Conservation (phyloP, 2,329 filamentous ascomycete species). For the Hirsutella thompsonii region DNA sequence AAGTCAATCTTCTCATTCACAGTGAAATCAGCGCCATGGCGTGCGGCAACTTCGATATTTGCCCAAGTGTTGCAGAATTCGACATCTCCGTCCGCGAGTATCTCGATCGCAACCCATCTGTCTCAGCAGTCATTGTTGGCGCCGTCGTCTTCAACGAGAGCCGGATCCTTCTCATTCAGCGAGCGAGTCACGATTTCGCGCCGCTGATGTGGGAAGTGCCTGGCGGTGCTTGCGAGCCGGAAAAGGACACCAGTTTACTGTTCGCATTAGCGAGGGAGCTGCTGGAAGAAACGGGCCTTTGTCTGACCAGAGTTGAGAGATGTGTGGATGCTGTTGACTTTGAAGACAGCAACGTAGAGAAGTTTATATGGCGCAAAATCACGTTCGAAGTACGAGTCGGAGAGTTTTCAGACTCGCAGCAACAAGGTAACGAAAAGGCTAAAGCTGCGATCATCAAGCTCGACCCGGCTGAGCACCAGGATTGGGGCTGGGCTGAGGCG, state of each 20-base stretch:
- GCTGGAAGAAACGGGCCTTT: slow-evolving; percentile 3
- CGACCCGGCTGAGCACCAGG: slow-evolving; percentile 5
- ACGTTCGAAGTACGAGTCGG: slow-evolving; percentile 5
- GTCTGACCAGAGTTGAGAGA: slow-evolving; percentile 1
- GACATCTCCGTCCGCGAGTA: slow-evolving; percentile 1
- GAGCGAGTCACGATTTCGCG: slow-evolving; percentile 2
- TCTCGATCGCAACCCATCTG: neutral
- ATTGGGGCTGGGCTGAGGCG: slow-evolving; percentile 5
- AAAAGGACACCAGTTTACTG: slow-evolving; percentile 2
- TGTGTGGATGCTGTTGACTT: slow-evolving; percentile 2
- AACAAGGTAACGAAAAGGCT: neutral
- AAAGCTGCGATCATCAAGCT: slow-evolving; percentile 1
- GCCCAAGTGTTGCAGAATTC: neutral
- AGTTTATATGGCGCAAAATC: slow-evolving; percentile 4
- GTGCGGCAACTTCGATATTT: neutral
- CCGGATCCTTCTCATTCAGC: slow-evolving; percentile 3
- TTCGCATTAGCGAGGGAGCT: slow-evolving; percentile 2
- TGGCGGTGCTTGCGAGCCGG: slow-evolving; percentile 2
- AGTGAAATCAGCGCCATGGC: too few relatives aligned
- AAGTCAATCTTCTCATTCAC: too few relatives aligned
- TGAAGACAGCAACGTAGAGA: neutral
- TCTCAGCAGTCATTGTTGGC: slow-evolving; percentile 1
- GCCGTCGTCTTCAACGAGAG: slow-evolving; percentile 2
- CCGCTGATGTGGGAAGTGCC: slow-evolving; percentile 4
- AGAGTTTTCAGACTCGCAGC: neutral